A percentile compares a stretch with the other conserved stretches of the same genome.
Conservation (phyloP, 331 rosid genomes). For the Quercus lobata region DNA sequence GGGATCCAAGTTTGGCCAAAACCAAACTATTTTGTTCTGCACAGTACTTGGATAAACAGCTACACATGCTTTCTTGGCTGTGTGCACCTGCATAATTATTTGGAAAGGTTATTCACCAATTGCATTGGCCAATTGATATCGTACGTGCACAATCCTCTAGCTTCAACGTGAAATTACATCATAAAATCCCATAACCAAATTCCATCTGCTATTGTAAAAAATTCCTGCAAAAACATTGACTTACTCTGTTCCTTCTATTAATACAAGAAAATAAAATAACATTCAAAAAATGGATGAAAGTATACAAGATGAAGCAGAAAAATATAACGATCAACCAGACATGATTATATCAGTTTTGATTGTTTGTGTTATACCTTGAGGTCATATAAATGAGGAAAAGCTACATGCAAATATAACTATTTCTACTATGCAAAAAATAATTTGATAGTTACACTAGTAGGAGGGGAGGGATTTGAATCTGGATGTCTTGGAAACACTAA, state of each 20-base stretch:
- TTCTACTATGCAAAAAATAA: neutral
- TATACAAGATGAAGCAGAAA: too few relatives aligned
- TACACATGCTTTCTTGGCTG: constrained; percentile 71
- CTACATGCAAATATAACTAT: neutral
- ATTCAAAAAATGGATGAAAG: too few relatives aligned
- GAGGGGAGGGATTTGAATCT: accelerated
- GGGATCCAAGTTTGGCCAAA: constrained; percentile 87
- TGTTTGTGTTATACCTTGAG: neutral
- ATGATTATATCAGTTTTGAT: neutral
- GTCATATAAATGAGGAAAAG: neutral
- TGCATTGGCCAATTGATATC: neutral
- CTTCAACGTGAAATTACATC: too few relatives aligned
- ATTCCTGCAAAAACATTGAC: too few relatives aligned
- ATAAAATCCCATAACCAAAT: too few relatives aligned
- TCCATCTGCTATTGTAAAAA: too few relatives aligned
- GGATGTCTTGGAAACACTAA: accelerated
- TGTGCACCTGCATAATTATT: constrained; percentile 53
- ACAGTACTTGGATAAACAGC: constrained; percentile 67
- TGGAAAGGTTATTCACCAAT: constrained; percentile 9
- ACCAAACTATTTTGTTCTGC: constrained; percentile 77
- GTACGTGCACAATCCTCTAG: too few relatives aligned
- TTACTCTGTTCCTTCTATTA: too few relatives aligned
- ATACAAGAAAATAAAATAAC: too few relatives aligned
- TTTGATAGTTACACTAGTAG: too few relatives aligned
- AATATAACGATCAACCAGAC: too few relatives aligned